A percentile compares a stretch with the other conserved stretches of the same genome.
phyloP scores from a whole-genome alignment of 140 eudicot species.

The Artemisia princeps region DNA sequence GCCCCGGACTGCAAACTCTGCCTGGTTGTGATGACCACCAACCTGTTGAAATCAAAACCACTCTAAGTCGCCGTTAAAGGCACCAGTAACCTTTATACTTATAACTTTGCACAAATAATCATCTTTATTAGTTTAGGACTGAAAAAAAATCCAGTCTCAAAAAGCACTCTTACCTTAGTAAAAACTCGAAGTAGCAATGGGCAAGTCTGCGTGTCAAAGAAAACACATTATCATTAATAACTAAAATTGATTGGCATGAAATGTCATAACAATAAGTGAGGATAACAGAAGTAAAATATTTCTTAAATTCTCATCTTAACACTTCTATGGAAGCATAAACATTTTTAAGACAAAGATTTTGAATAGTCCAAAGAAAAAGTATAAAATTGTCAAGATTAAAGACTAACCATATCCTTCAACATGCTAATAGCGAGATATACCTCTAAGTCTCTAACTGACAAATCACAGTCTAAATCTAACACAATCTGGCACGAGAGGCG shows the following conservation, averaged over 20 bases:
- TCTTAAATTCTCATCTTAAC: not conserved
- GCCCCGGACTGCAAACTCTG: constrained; percentile 80
- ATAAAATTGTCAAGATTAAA: not conserved
- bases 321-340: not conserved
- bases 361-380: not conserved
- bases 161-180: constrained; percentile 56
- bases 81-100: not conserved
- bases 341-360: constrained; percentile 3
- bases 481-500: not conserved
- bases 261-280: not conserved
- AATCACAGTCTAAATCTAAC: not conserved
- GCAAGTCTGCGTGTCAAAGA: constrained; percentile 61
- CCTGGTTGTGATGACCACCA: constrained; percentile 75
- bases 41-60: constrained; percentile 38
- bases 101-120: not conserved
- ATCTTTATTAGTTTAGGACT: not conserved
- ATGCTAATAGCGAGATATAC: not conserved
- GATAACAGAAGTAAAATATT: not conserved
- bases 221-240: constrained; percentile 13
- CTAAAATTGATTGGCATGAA: not conserved
- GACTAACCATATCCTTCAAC: not conserved
- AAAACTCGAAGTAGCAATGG: constrained; percentile 91
- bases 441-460: not conserved
- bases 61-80: constrained; percentile 1
- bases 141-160: not conserved